These are phyloP conservation scores for Penicillium aurantiogriseum DNA, from an alignment of 2,329 filamentous ascomycete species.

Conservation along the genomic window DNA sequence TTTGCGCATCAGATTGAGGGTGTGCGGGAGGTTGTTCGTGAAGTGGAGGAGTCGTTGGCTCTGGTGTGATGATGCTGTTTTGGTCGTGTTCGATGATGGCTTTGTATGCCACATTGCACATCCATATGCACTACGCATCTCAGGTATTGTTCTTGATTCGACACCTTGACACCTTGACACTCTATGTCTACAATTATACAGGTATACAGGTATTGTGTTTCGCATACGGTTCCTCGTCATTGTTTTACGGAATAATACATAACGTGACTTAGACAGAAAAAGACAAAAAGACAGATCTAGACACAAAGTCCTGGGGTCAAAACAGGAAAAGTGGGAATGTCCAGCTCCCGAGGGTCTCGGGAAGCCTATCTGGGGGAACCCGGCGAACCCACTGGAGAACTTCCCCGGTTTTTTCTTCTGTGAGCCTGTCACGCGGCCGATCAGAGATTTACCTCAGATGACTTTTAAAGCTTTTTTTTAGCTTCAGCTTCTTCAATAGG, in stretches of 20 bases:
- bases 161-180: background rate
- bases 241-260: constrained; percentile 20
- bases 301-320: background rate
- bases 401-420: constrained; percentile 2
- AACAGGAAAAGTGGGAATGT: background rate
- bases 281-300: constrained; percentile 7
- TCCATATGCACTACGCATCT: background rate
- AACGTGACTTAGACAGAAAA: background rate
- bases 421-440: background rate
- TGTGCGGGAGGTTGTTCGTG: constrained; percentile 68
- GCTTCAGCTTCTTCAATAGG: background rate
- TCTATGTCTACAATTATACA: background rate
- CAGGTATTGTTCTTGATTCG: background rate
- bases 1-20: constrained; percentile 76
- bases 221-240: constrained; percentile 21
- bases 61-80: background rate
- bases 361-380: constrained; percentile 28
- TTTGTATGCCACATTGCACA: background rate
- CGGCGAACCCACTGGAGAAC: background rate
- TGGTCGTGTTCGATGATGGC: background rate
- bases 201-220: constrained; percentile 18
- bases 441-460: constrained; percentile 12
- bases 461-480: background rate
- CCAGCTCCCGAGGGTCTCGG: constrained; percentile 4
- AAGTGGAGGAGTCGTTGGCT: constrained; percentile 57